Evolutionary conservation across 805 yeast genomes (phyloP).

Genomic region (Trichomonascus vanleenenianus): DNA sequence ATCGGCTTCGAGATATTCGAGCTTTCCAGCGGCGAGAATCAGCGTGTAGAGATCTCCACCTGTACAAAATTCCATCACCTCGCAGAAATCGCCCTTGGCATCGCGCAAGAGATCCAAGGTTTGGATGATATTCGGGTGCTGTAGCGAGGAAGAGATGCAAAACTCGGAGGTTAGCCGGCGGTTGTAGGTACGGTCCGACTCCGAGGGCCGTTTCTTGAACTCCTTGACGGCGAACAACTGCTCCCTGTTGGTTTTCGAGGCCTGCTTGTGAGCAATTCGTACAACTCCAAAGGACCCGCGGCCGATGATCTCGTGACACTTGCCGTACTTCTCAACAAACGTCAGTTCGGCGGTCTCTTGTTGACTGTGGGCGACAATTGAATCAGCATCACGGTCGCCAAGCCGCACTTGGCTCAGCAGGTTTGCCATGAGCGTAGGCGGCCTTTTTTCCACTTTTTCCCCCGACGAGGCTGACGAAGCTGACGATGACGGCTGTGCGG

Average conservation of each 20-base stretch:
- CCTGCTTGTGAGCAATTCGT: slow-evolving; percentile 63
- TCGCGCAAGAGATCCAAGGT: slow-evolving; percentile 76
- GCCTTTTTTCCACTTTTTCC: slow-evolving; percentile 5
- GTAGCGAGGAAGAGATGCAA: slow-evolving; percentile 72
- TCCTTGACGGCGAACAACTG: slow-evolving; percentile 69
- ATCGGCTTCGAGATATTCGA: slow-evolving; percentile 67
- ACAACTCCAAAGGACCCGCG: slow-evolving; percentile 93
- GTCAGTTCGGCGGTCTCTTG: slow-evolving; percentile 33
- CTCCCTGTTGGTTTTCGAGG: slow-evolving; percentile 34
- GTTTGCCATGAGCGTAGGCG: slow-evolving; percentile 19
- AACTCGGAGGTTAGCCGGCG: slow-evolving; percentile 84
- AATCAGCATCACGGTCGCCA: slow-evolving; percentile 11
- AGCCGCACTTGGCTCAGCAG: slow-evolving; percentile 13
- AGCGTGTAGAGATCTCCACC: slow-evolving; percentile 72
- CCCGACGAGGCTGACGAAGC: not conserved
- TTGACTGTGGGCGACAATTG: slow-evolving; percentile 5
- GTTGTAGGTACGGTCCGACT: slow-evolving; percentile 48
- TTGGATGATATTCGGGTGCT: slow-evolving; percentile 67
- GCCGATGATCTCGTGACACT: slow-evolving; percentile 92
- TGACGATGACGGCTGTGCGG: slow-evolving; percentile 3
- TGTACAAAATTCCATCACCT: slow-evolving; percentile 93
- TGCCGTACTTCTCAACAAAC: slow-evolving; percentile 83
- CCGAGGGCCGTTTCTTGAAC: slow-evolving; percentile 54
- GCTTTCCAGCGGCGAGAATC: slow-evolving; percentile 42
- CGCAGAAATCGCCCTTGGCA: slow-evolving; percentile 63